A percentile compares a stretch with the other conserved stretches of the same genome.
Conservation (phyloP, 208 protist species). For the Acanthamoeba sp. region DNA sequence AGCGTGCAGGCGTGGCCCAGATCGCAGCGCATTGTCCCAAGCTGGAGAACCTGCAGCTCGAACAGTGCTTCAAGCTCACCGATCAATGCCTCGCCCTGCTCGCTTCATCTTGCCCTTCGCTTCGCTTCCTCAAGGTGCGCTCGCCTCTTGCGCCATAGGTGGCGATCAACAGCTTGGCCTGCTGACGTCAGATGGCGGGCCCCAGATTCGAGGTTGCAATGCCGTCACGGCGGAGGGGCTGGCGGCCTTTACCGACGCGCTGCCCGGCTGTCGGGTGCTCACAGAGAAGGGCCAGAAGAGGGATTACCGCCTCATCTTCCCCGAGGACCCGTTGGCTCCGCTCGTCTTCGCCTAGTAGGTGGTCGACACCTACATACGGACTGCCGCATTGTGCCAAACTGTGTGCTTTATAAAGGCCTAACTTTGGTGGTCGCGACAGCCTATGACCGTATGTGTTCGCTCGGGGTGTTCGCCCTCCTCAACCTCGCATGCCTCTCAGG, state of each 20-base stretch:
- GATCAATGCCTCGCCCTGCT: not conserved
- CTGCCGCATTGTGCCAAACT: too few relatives aligned
- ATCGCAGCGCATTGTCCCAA: not conserved
- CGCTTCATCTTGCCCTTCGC: not conserved
- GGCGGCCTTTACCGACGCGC: not conserved
- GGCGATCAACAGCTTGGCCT: too few relatives aligned
- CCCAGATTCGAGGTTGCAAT: not conserved
- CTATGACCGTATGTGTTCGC: too few relatives aligned
- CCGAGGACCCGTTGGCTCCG: not conserved
- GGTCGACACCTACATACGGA: too few relatives aligned
- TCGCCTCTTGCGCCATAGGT: too few relatives aligned
- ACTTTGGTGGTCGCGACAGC: too few relatives aligned
- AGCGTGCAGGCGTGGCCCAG: not conserved
- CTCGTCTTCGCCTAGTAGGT: not conserved
- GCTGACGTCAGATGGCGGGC: too few relatives aligned
- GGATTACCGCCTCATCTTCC: not conserved
- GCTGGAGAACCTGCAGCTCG: constrained; percentile 32
- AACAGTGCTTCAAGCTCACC: constrained; percentile 10
- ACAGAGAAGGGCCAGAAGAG: not conserved
- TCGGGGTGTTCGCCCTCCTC: too few relatives aligned
- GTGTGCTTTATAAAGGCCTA: too few relatives aligned
- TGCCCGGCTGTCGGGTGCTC: not conserved
- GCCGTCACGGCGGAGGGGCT: not conserved
- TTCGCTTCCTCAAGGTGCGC: not conserved
- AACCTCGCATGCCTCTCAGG: too few relatives aligned